Evolutionary conservation across 2,329 filamentous ascomycete species (phyloP), one percentile per base, ranked within the genome.

Genomic region (Colletotrichum sp.): DNA sequence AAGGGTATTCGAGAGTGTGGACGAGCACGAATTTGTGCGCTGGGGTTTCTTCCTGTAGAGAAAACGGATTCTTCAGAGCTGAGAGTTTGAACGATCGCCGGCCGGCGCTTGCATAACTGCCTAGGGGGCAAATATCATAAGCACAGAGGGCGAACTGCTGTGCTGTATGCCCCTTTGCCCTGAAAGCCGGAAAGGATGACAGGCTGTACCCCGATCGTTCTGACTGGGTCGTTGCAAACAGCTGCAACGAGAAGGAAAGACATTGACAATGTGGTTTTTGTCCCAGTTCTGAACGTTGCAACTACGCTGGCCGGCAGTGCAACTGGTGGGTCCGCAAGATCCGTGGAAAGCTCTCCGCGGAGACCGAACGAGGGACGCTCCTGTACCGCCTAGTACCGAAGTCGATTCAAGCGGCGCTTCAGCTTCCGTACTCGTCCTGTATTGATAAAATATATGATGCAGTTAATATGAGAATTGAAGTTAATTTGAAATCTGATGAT

Each of bases 351-450:
- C n/a, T 21, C 44, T 21, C 44, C 44, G 44, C 44, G 44, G 44
- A 52, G 44, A 52, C 44, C 44, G 44, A 52, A 52, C 2, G n/a
- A 2, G n/a, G 44, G 4, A 52, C 44, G 1, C 3, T n/a, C 39
- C 18, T 0, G 18, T n/a, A 1, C n/a, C 3, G 2, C 4, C n/a
- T 52, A 2, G 18, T 8, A 2, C 44, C 12, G 6, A 13, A 52
- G n/a, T 21, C 6, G n/a, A 21, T 52, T 21, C 6, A 12, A 13
- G n/a, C n/a, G n/a, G n/a, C 44, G 44, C n/a, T 49, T 21, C n/a
- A 8, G n/a, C 44, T 49, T 49, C 10, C 44, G 1, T 13, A 13
- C 10, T 21, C n/a, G n/a, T 49, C n/a, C 0, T 21, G 3, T 21
- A 49, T 49, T 2, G 1, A 21, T 49, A 1, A 4, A 49, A 49